Evolutionary conservation across 345 rosid species (phyloP).

Genomic region (Boechera divaricarpa): DNA sequence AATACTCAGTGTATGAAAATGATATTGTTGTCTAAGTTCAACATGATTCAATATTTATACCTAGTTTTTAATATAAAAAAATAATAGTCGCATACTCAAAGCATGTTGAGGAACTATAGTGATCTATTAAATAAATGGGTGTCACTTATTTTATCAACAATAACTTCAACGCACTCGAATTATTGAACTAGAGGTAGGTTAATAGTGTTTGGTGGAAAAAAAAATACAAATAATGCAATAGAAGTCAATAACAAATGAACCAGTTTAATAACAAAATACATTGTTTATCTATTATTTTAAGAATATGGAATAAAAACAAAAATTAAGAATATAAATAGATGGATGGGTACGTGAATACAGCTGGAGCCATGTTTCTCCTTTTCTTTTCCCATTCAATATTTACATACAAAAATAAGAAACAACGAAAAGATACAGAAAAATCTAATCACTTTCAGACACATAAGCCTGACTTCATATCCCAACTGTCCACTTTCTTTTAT

Average conservation of each 20-base stretch:
- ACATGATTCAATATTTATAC: background rate
- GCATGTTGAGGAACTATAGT: background rate
- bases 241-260: slow-evolving; percentile 38
- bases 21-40: background rate
- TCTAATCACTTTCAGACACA: slow-evolving; percentile 61
- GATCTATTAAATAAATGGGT: slow-evolving; percentile 13
- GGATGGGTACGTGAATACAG: slow-evolving; percentile 67
- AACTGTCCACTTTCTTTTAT: slow-evolving; percentile 37
- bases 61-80: background rate
- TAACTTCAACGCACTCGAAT: slow-evolving; percentile 25
- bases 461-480: slow-evolving; percentile 47
- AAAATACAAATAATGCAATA: slow-evolving; percentile 19
- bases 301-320: slow-evolving; percentile 20
- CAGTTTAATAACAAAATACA: slow-evolving; percentile 9
- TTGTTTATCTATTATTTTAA: background rate
- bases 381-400: slow-evolving; percentile 34
- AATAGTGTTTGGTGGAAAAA: slow-evolving; percentile 36
- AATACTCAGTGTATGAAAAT: background rate
- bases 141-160: slow-evolving; percentile 29
- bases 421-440: slow-evolving; percentile 37
- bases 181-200: slow-evolving; percentile 43
- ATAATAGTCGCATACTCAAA: background rate
- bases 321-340: slow-evolving; percentile 30
- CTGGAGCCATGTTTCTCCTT: slow-evolving; percentile 58
- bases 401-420: slow-evolving; percentile 35